Base-by-base conservation (phyloP, 768 basidiomycete genomes). In the Stropharia rugosoannulata region DNA sequence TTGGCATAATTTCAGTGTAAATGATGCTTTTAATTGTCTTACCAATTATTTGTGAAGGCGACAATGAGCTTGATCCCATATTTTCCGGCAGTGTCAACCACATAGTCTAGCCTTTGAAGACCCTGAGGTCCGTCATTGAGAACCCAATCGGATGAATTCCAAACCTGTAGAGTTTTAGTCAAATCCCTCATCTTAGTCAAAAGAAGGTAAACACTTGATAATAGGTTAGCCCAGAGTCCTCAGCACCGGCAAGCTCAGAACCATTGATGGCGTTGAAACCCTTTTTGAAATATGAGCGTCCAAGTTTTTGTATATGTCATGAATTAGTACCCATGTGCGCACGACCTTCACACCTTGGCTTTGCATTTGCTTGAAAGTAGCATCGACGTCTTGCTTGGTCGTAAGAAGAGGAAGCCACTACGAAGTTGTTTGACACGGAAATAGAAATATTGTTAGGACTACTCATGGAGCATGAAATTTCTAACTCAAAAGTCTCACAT, bases 21-120 rank as follows among this genome's bases (percentile, higher is more conserved):
- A 32, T 32, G 29, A 32, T 32, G 29, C 29, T 32, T 10, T 6
- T 7, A 32, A 32, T 32, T 10, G 16, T 36, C 70, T 29, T 54
- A 78, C 81, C 82, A 82, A 51, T 84, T 83, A 56, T 83, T 83
- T 1, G 80, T 81, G 60, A 84, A 80, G 3, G 81, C 72, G 15
- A 82, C 57, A 41, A 83, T 79, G 29, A 83, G 60, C 55, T 76
- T 78, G 58, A 84, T 81, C 25, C 72, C 80, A 58, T 79, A 75
- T 57, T 78, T 75, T 32, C 70, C 75, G 3, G 82, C 82, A 0
- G 75, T 73, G 11, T 76, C 64, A 25, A 84, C 68, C 35, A 83
- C 79, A 51, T 77, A 71, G 59, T 84, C 81, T 37, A 84, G 70
- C 18, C 80, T 75, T 53, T 82, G 70, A 10, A 84, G 68, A 10